phyloP scores from a whole-genome alignment of 768 basidiomycete species.

The Rhizopogon salebrosus region DNA sequence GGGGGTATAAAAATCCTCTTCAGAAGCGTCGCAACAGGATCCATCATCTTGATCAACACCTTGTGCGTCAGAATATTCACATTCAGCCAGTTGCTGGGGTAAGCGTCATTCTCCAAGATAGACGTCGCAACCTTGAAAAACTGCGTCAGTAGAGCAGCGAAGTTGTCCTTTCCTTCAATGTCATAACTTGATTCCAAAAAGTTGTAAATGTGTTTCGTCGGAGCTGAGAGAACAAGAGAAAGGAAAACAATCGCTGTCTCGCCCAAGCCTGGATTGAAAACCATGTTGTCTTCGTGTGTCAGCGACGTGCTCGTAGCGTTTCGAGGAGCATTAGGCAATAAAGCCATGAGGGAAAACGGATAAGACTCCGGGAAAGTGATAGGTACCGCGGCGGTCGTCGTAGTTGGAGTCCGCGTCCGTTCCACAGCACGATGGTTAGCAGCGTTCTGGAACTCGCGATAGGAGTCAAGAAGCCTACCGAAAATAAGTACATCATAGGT shows the following conservation, averaged over 20 bases:
- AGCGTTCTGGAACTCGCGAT: conserved; percentile 73
- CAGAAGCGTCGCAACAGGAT: conserved; percentile 72
- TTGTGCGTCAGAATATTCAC: conserved; percentile 85
- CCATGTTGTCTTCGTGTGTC: conserved; percentile 39
- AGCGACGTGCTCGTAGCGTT: conserved; percentile 36
- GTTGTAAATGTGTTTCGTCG: conserved; percentile 67
- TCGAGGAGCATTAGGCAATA: conserved; percentile 51
- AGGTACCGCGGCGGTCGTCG: conserved; percentile 54
- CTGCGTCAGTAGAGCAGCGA: conserved; percentile 61
- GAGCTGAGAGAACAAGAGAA: conserved; percentile 74
- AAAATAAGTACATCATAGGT: conserved; percentile 5
- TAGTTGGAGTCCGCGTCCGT: conserved; percentile 54
- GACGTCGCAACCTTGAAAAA: conserved; percentile 80
- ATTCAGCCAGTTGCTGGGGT: conserved; percentile 88
- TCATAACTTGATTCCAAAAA: conserved; percentile 80
- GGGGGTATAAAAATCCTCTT: conserved; percentile 77
- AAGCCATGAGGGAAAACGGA: conserved; percentile 78
- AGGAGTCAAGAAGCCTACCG: conserved; percentile 77
- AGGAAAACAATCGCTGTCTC: conserved; percentile 85
- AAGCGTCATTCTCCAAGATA: conserved; percentile 82
- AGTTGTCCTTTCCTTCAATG: conserved; percentile 83
- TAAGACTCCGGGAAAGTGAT: conserved; percentile 92
- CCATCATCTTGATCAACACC: conserved; percentile 84
- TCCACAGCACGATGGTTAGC: conserved; percentile 67
- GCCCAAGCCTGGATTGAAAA: conserved; percentile 74